Evolutionary conservation across 306 rosid species (phyloP), one percentile per base, ranked within the genome.

Genomic region (Delonix regia): DNA sequence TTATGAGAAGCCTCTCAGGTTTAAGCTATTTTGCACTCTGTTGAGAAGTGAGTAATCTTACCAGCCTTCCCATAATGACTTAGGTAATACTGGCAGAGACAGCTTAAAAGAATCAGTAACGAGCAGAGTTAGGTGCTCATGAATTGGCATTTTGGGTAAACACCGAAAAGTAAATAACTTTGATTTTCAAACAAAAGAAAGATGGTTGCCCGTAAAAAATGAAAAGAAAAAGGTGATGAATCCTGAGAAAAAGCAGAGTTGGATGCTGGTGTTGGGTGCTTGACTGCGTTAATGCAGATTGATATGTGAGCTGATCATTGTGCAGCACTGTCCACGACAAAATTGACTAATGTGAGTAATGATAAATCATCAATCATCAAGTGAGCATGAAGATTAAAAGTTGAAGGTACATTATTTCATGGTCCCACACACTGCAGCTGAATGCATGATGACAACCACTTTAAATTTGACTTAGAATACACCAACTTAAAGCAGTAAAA

Each of bases 391-490:
- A 41, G 36, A 73, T 52, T 61, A 77, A 38, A 72, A 55, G 74
- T 52, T 38, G 47, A 71, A 45, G 47, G 28, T 49, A 55, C 73
- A 70, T 71, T 49, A 83, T 73, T 59, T 42, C 5, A 36, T 33
- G 30, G 83, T 25, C 83, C 80, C 80, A 53, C 81, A 15, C 28
- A 38, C 38, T 4, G 28, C 30, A 65, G 27, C 25, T 10, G 47
- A 27, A 18, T 86, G 73, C 55, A 83, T 77, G 42, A 83, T 77
- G 52, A 38, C 83, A 51, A 53, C 68, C 85, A 83, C 85, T 78
- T 73, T 42, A 74, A 73, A 68, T 41, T 80, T 77, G 83, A 69
- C 83, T 74, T 10, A n/a, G n/a, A 21, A 59, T 36, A 78, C 66
- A 63, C 76, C 85, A 47, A 69, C 30, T 3, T n/a, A 25, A 38